Evolutionary conservation across 2,329 filamentous ascomycete species (phyloP), one percentile per base, ranked within the genome.

Genomic region (Aspergillus oerlinghausenensis): DNA sequence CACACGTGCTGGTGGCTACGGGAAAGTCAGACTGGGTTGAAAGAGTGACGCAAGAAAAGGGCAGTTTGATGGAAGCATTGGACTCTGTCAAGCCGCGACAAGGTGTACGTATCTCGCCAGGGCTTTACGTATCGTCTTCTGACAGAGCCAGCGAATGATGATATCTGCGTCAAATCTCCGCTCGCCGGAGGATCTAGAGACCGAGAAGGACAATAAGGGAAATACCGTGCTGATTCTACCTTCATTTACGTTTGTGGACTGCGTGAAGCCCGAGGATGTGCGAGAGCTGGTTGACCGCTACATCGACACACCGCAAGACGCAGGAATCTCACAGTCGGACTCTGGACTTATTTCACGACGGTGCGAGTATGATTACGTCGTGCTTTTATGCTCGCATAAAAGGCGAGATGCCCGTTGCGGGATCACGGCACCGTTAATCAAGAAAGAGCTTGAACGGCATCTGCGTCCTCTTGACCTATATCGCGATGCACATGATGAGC

Each of bases 321-420:
- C 0, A 92, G 88, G 5, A 90, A 83, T 62, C 83, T 49, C 10
- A 32, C 9, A 3, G 28, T 70, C 78, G 28, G 59, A 77, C n/a
- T 59, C 57, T 43, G 52, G 60, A 42, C 61, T 73, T 38, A 65
- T 73, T 17, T 75, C 84, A 9, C 82, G 84, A 5, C 82, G 87
- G 2, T 92, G 87, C 63, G 88, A 89, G 6, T 91, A 96, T 78
- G 81, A 84, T 64, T 92, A 88, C 62, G 80, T 97, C 29, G 88
- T 97, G 66, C 83, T 97, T 49, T 85, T 97, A 64, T 97, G 92
- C 78, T 94, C 89, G 29, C 92, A 97, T 69, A 86, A 84, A 67
- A 94, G 90, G 35, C 88, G 92, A 63, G 92, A 97, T 70, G 92
- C 90, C 0, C 88, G 93, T 63, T 97, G 93, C 72, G 92, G 92